A percentile compares a stretch with the other conserved stretches of the same genome.
Evolutionary conservation across 371 early-diverging fungal species (phyloP).

Genomic region (Blyttiomyces sp.): DNA sequence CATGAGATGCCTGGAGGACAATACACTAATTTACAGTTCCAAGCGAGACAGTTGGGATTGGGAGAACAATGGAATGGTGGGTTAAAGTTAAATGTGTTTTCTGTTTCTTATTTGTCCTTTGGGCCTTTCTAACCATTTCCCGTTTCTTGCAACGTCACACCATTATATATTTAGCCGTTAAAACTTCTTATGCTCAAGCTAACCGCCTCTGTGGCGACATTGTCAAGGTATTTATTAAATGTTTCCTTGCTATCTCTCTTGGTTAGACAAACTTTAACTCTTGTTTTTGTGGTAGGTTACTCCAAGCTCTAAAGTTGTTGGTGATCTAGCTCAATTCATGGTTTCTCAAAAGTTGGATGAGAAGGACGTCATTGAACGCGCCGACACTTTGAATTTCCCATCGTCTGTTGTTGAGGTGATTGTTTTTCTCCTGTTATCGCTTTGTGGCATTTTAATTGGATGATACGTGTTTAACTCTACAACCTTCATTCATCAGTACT

Average conservation of each 20-base stretch:
- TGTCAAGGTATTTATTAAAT: conserved; percentile 64
- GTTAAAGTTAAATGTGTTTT: neutral
- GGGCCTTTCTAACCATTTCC: neutral
- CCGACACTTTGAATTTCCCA: conserved; percentile 82
- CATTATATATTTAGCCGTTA: conserved; percentile 71
- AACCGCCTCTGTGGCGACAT: conserved; percentile 91
- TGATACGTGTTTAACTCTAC: neutral
- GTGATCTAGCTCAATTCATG: conserved; percentile 96
- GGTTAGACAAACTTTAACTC: neutral
- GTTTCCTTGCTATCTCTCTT: neutral
- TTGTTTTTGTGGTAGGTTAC: conserved; percentile 57
- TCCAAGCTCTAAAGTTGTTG: conserved; percentile 94
- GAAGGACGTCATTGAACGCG: conserved; percentile 72
- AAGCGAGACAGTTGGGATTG: conserved; percentile 86
- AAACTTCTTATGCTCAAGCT: conserved; percentile 84
- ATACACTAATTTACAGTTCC: conserved; percentile 96
- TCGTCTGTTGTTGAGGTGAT: conserved; percentile 77
- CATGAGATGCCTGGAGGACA: conserved; percentile 96
- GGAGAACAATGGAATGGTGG: conserved; percentile 79
- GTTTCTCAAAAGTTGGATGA: conserved; percentile 78
- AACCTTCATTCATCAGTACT: conserved; percentile 48
- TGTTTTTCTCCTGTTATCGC: neutral
- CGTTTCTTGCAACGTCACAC: neutral
- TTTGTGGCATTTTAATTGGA: too few relatives aligned
- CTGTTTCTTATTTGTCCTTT: neutral